A percentile compares a stretch with the other conserved stretches of the same genome.
Conservation (phyloP, 2,329 filamentous ascomycete genomes). For the Colletotrichum filicis region DNA sequence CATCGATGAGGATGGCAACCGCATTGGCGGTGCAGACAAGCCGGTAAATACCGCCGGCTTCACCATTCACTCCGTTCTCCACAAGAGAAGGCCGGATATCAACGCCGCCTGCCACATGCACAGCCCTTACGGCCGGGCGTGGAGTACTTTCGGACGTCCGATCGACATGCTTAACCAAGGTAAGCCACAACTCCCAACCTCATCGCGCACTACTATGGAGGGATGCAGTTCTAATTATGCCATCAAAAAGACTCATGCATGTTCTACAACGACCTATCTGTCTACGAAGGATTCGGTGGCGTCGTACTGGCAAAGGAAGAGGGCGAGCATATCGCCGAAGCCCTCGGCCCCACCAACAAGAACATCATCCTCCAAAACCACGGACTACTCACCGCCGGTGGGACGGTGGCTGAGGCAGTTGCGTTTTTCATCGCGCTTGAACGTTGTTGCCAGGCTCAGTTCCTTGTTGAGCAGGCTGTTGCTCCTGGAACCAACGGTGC, state of each 20-base stretch:
- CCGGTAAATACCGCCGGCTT: conserved; percentile 76
- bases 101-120: conserved; percentile 76
- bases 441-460: conserved; percentile 73
- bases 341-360: conserved; percentile 67
- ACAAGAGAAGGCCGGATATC: conserved; percentile 71
- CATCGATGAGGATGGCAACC: conserved; percentile 67
- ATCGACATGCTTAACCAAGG: conserved; percentile 75
- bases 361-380: conserved; percentile 76
- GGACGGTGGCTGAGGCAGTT: conserved; percentile 77
- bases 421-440: conserved; percentile 76
- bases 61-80: conserved; percentile 73
- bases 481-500: conserved; percentile 33
- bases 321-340: conserved; percentile 68
- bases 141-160: conserved; percentile 69
- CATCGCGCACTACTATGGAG: too few relatives aligned
- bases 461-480: conserved; percentile 71
- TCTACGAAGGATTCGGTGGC: conserved; percentile 66
- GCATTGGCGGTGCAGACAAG: conserved; percentile 67
- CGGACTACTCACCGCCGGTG: conserved; percentile 74
- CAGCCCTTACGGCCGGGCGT: conserved; percentile 71
- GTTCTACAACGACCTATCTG: conserved; percentile 70
- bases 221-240: not conserved
- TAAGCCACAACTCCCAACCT: not conserved
- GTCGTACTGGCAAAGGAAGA: conserved; percentile 69
- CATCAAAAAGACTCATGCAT: conserved; percentile 62